Conservation (phyloP, 73 alveolate genomes). For the Paramecium octaurelia region DNA sequence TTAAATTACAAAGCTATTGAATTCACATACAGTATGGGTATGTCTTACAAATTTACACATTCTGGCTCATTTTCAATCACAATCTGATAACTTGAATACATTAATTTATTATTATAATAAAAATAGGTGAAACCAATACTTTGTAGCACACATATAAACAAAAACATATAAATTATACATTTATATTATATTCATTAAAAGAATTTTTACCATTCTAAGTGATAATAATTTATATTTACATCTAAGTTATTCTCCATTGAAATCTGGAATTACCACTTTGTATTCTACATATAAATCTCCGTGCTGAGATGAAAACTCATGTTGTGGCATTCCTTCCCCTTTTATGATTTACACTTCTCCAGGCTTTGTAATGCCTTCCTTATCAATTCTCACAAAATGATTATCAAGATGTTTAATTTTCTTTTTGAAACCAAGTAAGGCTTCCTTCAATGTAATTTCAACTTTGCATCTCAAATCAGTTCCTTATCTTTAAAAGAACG, state of each 20-base stretch:
- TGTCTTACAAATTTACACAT: neutral
- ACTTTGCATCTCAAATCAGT: slow-evolving; percentile 80
- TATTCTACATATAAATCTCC: slow-evolving; percentile 89
- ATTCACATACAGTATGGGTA: neutral
- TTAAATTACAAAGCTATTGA: neutral
- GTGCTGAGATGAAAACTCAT: slow-evolving; percentile 81
- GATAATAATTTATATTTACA: neutral
- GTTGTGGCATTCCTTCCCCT: slow-evolving; percentile 98
- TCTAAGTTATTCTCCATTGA: neutral
- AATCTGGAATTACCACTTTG: slow-evolving; percentile 4
- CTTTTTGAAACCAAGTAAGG: slow-evolving; percentile 92
- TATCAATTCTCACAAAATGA: slow-evolving; percentile 84
- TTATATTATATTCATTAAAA: slow-evolving; percentile 5
- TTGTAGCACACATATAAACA: neutral
- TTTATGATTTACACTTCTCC: slow-evolving; percentile 77
- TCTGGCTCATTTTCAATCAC: neutral
- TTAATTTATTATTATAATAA: neutral
- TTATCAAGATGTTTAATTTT: slow-evolving; percentile 93
- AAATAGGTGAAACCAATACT: neutral
- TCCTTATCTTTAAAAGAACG: slow-evolving; percentile 84
- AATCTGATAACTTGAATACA: neutral
- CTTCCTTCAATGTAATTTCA: slow-evolving; percentile 90
- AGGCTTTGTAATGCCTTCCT: slow-evolving; percentile 90
- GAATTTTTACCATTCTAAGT: neutral
- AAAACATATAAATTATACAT: neutral